Conservation (phyloP, 495 filamentous ascomycete genomes). For the Podospora sp. region DNA sequence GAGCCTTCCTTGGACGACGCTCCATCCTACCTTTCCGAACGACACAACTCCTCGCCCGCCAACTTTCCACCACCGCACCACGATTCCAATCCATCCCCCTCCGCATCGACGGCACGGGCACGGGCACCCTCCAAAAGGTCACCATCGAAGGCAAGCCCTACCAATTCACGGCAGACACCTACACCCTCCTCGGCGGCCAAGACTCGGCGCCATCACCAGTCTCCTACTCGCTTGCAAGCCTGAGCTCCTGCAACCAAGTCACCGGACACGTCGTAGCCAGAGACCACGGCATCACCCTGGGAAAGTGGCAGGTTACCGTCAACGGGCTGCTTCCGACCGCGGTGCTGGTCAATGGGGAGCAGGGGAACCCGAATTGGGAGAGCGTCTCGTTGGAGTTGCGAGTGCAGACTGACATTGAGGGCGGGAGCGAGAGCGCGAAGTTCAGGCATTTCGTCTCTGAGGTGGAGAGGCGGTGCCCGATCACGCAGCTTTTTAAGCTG, state of each 20-base stretch:
- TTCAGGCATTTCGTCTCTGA: constrained; percentile 26
- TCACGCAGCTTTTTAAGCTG: constrained; percentile 31
- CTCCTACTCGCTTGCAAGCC: constrained; percentile 31
- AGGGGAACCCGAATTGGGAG: constrained; percentile 35
- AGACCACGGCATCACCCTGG: constrained; percentile 28
- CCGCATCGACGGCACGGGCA: constrained; percentile 23
- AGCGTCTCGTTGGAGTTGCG: constrained; percentile 19
- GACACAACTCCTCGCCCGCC: not conserved
- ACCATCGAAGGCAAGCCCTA: constrained; percentile 28
- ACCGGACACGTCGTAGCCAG: constrained; percentile 29
- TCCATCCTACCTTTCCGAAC: too few relatives aligned
- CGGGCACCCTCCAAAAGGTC: constrained; percentile 25
- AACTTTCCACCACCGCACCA: not conserved
- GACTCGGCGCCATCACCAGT: constrained; percentile 33
- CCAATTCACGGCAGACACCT: constrained; percentile 30
- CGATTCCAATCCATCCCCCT: constrained; percentile 18
- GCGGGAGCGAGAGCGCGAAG: constrained; percentile 6
- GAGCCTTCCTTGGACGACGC: too few relatives aligned
- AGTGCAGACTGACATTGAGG: constrained; percentile 32
- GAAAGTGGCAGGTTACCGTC: constrained; percentile 28
- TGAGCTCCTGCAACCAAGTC: constrained; percentile 35
- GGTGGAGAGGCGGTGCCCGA: constrained; percentile 33
- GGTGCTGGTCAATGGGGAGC: constrained; percentile 25
- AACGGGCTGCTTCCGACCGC: constrained; percentile 28
- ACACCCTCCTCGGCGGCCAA: constrained; percentile 28